Base-by-base conservation (phyloP, 495 filamentous ascomycete species). In the Aspergillus mulundensis region DNA sequence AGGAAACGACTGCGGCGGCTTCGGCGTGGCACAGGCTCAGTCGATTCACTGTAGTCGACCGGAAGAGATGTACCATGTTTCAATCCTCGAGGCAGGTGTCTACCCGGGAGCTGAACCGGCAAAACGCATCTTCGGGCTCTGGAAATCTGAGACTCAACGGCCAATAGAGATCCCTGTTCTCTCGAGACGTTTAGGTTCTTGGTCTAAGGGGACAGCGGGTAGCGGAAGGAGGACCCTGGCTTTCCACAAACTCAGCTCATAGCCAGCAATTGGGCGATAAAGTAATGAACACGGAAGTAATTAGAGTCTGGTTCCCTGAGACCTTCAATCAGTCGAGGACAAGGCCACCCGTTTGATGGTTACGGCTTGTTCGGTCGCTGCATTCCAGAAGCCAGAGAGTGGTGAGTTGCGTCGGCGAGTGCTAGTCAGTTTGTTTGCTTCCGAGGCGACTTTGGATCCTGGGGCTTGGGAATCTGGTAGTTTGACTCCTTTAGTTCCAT, bases 341-440 rank as follows among this genome's bases (percentile, higher is more conserved):
- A n/a, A n/a, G n/a, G n/a, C n/a, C n/a, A n/a, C n/a, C n/a, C n/a
- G n/a, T n/a, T n/a, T n/a, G n/a, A n/a, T n/a, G n/a, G n/a, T n/a
- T n/a, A n/a, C n/a, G 25, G 14, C 6, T 10, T 36, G 34, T 47
- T 16, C 44, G 14, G 18, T 1, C 20, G 30, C 19, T 50, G 46
- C 28, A 36, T 34, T 32, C 36, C 54, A 57, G 46, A 50, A 16
- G 39, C 21, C 19, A 24, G 43, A 28, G 19, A 15, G 14, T 30
- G 32, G 53, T 11, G 43, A 30, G 21, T 53, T 48, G 30, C 32
- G 41, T 46, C 3, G 18, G 20, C 15, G 28, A 54, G 42, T 8
- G 5, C 12, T 57, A 10, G 7, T 24, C 36, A 21, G 25, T 5
- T 44, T 57, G 54, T 57, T 57, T 50, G 46, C 46, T 57, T 36